Base-by-base conservation (phyloP, 129 eudicot genomes). In the Pittosporum tobira region DNA sequence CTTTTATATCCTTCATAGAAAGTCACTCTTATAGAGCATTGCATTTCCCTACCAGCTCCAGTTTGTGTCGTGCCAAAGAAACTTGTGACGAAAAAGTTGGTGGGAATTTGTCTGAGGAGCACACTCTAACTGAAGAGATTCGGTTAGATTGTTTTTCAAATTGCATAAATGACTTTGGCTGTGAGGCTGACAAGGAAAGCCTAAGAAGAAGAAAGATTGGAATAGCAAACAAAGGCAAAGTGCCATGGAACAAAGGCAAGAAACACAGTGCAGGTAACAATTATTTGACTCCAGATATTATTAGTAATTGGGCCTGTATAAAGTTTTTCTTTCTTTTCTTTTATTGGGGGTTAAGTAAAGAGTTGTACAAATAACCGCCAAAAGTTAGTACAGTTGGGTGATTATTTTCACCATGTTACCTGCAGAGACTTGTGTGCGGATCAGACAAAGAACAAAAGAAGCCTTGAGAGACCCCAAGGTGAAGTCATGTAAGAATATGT, bases 381-480 rank as follows among this genome's bases (percentile, higher is more conserved):
- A n/a, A n/a, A n/a, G n/a, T n/a, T n/a, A n/a, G n/a, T n/a, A 8
- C 21, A 1, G 6, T 18, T 26, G 19, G 25, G 34, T 60, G 37
- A 27, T 59, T 42, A 48, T 43, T 52, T 59, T 64, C 34, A 26
- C 26, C 51, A 63, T 65, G 26, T 38, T 51, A 62, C 16, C 48
- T 71, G 77, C 88, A 91, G 98, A 80, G 76, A 91, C 95, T 63
- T 84, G 94, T 36, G 79, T 77, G 71, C 75, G 64, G 67, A 91
- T 91, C 77, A 76, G 81, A 21, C 59, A 64, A 60, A 83, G 81
- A 66, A 86, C 94, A 34, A 81, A 61, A 68, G 98, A 83, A 78
- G 98, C 98, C 69, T 61, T 91, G 79, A 86, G 75, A 48, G 89
- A 91, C 69, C 98, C 98, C 90, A 86, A 91, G 98, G 98, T 91